Evolutionary conservation across 2,329 filamentous ascomycete species (phyloP).

Genomic region (Neophaeococcomyces aloes): DNA sequence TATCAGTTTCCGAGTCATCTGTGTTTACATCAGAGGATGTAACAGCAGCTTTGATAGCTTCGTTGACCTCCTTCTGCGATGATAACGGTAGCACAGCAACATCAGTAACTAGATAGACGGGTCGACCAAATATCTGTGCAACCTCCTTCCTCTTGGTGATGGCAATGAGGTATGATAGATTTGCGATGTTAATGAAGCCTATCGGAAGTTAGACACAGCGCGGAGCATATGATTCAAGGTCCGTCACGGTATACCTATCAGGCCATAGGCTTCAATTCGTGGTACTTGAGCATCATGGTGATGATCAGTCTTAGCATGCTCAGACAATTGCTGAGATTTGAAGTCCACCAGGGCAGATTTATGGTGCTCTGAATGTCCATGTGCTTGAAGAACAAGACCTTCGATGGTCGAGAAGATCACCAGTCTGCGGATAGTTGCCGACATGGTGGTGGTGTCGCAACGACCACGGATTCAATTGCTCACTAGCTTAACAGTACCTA

Average conservation of each 20-base stretch:
- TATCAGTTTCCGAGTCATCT: conserved; percentile 21
- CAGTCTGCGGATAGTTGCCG: conserved; percentile 66
- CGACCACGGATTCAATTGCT: neutral
- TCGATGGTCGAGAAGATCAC: conserved; percentile 71
- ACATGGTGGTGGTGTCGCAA: conserved; percentile 44
- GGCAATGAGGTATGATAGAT: conserved; percentile 70
- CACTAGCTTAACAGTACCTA: too few species aligned
- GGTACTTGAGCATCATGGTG: conserved; percentile 25
- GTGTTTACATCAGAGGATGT: conserved; percentile 9
- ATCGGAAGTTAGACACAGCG: conserved; percentile 14
- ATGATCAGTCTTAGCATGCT: conserved; percentile 26
- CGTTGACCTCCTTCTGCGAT: conserved; percentile 61
- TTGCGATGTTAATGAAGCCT: conserved; percentile 79
- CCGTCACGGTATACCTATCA: conserved; percentile 43
- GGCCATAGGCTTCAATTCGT: conserved; percentile 40
- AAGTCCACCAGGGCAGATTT: conserved; percentile 62
- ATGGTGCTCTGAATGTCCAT: conserved; percentile 39
- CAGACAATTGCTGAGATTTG: conserved; percentile 44
- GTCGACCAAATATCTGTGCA: conserved; percentile 69
- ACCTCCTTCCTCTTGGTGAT: conserved; percentile 82
- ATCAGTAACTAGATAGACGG: conserved; percentile 78
- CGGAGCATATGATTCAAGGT: neutral
- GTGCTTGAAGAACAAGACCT: conserved; percentile 68
- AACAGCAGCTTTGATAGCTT: conserved; percentile 48
- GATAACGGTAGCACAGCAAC: conserved; percentile 82